phyloP scores from a whole-genome alignment of 2,329 filamentous ascomycete species.

The Dothideomycetes sp. region DNA sequence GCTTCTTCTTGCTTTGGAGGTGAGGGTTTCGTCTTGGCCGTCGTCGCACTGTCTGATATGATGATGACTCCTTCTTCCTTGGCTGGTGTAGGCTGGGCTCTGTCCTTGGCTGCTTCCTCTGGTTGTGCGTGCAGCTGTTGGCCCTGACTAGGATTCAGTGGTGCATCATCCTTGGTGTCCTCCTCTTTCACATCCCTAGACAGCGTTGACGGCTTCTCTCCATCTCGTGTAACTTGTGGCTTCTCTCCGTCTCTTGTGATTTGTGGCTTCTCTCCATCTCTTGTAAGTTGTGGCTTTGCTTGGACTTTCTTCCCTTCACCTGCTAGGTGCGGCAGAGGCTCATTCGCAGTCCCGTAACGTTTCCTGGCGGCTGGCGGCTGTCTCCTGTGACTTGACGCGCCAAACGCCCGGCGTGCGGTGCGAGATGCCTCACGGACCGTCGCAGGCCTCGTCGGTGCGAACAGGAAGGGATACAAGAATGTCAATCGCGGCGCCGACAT shows the following conservation, averaged over 20 bases:
- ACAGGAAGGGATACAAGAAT: slow-evolving; percentile 37
- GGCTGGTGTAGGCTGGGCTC: slow-evolving; percentile 9
- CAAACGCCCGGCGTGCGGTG: slow-evolving; percentile 18
- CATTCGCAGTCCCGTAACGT: slow-evolving; percentile 37
- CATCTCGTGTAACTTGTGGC: too few species aligned
- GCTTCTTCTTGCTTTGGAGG: slow-evolving; percentile 3
- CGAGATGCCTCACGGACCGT: slow-evolving; percentile 15
- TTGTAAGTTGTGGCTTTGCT: too few species aligned
- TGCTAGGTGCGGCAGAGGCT: slow-evolving; percentile 29
- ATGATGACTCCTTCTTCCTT: slow-evolving; percentile 2
- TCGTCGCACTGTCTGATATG: slow-evolving; percentile 6
- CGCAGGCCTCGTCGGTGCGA: slow-evolving; percentile 20
- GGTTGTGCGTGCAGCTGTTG: too few species aligned
- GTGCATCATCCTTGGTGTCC: too few species aligned
- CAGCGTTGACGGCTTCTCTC: too few species aligned
- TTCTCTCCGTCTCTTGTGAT: too few species aligned
- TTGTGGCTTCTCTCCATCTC: too few species aligned
- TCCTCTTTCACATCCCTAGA: neutral
- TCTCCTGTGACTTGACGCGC: slow-evolving; percentile 21
- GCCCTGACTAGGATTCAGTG: too few species aligned
- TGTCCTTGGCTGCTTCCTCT: slow-evolving; percentile 6
- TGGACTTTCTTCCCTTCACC: too few species aligned
- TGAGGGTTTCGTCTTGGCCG: slow-evolving; percentile 8
- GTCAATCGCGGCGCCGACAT: slow-evolving; percentile 35
- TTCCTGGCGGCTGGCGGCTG: slow-evolving; percentile 18